Evolutionary conservation across 345 rosid species (phyloP), one percentile per base, ranked within the genome.

Genomic region (Populus euphratica): DNA sequence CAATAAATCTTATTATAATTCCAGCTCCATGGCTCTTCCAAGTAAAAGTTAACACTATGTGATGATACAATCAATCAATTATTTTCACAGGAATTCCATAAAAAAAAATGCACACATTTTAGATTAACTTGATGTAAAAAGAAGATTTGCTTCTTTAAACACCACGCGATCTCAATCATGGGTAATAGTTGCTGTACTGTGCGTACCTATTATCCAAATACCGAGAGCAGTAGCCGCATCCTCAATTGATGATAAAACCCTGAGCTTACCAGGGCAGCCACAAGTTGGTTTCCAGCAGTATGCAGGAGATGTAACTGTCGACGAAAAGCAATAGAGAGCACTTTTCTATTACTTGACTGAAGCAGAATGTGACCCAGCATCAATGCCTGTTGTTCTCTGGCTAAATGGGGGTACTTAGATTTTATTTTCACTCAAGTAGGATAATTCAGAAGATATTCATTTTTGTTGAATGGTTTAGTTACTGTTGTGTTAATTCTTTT

Each of bases 351-450:
- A 73, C 33, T 23, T 73, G 6, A 50, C 36, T 21, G 75, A 73
- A 52, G 75, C 75, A 73, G 67, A 73, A 54, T 29, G 33, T 7
- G 33, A 73, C 25, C 67, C 67, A 56, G 50, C 65, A 21, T 73
- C 50, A 21, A 73, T 56, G 33, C 75, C 67, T 54, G 41, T 72
- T 9, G 75, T 73, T 73, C 49, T 73, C 66, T 73, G 75, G 75
- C 66, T 56, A 9, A 73, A 73, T 73, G 67, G 75, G 61, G 75
- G 75, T 12, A 18, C 35, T 29, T 18, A 29, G 61, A 29, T 4
- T 18, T 9, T 9, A 31, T 50, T 1, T 0, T 31, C 59, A 10
- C 21, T 20, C 27, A 21, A 18, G 33, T 17, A 25, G 23, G 59
- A 18, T 52, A 9, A 52, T 20, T 52, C 59, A 52, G 23, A 18